Evolutionary conservation across 73 alveolate species (phyloP).

Genomic region (Uronychia setigera): DNA sequence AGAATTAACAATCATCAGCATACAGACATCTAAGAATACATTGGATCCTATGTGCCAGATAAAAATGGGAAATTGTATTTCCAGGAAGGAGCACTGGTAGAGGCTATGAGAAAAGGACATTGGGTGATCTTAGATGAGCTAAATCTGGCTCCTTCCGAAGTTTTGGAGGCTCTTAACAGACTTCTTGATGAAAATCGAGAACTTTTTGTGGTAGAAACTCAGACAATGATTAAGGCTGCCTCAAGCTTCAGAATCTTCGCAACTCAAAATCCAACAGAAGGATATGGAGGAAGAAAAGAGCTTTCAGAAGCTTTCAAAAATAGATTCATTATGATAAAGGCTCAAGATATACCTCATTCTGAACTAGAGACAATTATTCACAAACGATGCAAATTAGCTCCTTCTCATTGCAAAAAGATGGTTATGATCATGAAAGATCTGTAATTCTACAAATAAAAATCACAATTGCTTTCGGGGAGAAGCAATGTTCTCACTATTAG

Average conservation of each 20-base stretch:
- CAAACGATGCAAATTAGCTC: conserved; percentile 90
- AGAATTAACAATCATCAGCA: conserved; percentile 99
- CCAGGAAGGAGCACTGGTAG: conserved; percentile 93
- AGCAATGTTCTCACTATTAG: conserved; percentile 98
- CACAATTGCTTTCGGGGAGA: conserved; percentile 82
- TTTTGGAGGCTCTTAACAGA: conserved; percentile 96
- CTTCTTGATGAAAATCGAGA: conserved; percentile 99
- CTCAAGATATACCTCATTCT: conserved; percentile 91
- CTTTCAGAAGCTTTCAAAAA: conserved; percentile 97
- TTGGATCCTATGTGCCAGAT: conserved; percentile 94
- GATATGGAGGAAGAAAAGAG: conserved; percentile 99
- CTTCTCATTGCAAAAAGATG: conserved; percentile 86
- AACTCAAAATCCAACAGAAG: conserved; percentile 98
- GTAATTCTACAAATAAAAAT: conserved; percentile 87
- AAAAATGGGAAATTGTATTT: conserved; percentile 88
- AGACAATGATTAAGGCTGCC: conserved; percentile 95
- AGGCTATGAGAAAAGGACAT: conserved; percentile 93
- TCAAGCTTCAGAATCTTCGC: conserved; percentile 98
- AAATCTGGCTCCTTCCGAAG: conserved; percentile 96
- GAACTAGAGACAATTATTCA: conserved; percentile 93
- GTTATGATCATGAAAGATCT: conserved; percentile 88
- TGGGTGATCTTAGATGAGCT: conserved; percentile 97
- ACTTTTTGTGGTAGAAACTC: conserved; percentile 96
- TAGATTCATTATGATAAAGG: conserved; percentile 91
- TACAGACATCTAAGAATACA: conserved; percentile 98